Evolutionary conservation across 169 alveolate genomes (phyloP), one percentile per base, ranked within the genome.

Genomic region (Babesia gibsoni): DNA sequence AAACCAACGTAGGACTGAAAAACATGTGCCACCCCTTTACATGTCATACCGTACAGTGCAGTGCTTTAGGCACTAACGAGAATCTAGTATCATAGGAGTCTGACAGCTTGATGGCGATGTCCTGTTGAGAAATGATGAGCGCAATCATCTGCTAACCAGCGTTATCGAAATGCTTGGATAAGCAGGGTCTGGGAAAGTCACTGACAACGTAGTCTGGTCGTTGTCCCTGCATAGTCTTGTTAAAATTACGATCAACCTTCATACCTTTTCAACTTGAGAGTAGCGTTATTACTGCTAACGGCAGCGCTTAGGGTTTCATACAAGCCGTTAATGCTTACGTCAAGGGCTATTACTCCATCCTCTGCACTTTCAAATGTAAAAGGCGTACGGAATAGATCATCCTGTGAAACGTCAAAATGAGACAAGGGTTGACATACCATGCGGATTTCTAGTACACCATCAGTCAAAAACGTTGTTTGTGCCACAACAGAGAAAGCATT

Each of bases 261-360:
- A 32, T 57, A 77, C 86, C 59, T 67, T 20, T 63, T 77, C 36
- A 69, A 72, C n/a, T 67, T 54, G 53, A 77, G 49, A 20, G 59
- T 27, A 10, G 72, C 72, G 20, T 65, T 10, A 14, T 77, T 81
- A 52, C 86, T 77, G 37, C 33, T 77, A 1, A 67, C 53, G n/a
- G 86, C 49, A 22, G 86, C 70, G 68, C 42, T 77, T 22, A 77
- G 45, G 12, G 86, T 50, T 36, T 77, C 86, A 35, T 52, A 77
- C 6, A 77, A 58, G 18, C 82, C 45, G 67, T 48, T 56, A 39
- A 77, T 56, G 43, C 72, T 61, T 35, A 77, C 49, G 61, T 77
- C 67, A 18, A 77, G 43, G 23, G 69, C 68, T 5, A 77, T 54
- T 16, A 42, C 58, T 22, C 23, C 65, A 36, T 69, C 59, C 5